Percentiles rank a stretch among this genome's conserved stretches.
These are phyloP conservation scores for Dendryphion nanum DNA, from an alignment of 2,329 filamentous ascomycete species.

Conservation along the genomic window DNA sequence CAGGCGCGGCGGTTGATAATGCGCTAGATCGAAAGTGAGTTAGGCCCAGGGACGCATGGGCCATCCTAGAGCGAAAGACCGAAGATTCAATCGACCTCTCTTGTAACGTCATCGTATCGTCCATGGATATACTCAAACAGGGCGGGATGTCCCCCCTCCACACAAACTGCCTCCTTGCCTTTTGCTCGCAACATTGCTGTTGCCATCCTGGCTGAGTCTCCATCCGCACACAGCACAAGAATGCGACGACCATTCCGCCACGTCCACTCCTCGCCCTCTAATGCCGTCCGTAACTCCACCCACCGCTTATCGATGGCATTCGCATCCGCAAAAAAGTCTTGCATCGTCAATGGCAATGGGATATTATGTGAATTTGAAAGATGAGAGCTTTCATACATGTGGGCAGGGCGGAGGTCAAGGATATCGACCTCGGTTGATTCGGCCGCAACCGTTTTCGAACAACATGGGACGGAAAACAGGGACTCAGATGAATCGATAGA, in stretches of 20 bases:
- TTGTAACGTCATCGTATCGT: background rate
- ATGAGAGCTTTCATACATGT: conserved; percentile 2
- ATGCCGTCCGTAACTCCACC: conserved; percentile 2
- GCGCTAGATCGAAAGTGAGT: background rate
- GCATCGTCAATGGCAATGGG: conserved; percentile 2
- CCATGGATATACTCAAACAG: conserved; percentile 1
- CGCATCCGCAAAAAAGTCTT: conserved; percentile 7
- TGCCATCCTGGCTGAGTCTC: conserved; percentile 6
- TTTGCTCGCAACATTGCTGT: conserved; percentile 6
- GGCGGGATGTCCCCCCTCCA: conserved; percentile 7
- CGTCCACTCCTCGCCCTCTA: background rate
- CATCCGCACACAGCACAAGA: conserved; percentile 7
- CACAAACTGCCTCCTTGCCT: conserved; percentile 6
- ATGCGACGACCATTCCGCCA: background rate
- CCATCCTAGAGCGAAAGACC: background rate
- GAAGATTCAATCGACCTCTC: background rate
- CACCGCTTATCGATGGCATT: conserved; percentile 5
- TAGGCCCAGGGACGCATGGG: background rate
- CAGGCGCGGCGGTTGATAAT: background rate
- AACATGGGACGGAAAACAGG: conserved; percentile 1
- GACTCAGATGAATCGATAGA: conserved; percentile 2
- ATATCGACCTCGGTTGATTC: background rate
- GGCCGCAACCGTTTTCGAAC: background rate
- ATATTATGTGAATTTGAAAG: conserved; percentile 1
- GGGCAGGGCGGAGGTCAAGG: conserved; percentile 3